phyloP scores from a whole-genome alignment of 495 filamentous ascomycete genomes.

The Aspergillus nanangensis region DNA sequence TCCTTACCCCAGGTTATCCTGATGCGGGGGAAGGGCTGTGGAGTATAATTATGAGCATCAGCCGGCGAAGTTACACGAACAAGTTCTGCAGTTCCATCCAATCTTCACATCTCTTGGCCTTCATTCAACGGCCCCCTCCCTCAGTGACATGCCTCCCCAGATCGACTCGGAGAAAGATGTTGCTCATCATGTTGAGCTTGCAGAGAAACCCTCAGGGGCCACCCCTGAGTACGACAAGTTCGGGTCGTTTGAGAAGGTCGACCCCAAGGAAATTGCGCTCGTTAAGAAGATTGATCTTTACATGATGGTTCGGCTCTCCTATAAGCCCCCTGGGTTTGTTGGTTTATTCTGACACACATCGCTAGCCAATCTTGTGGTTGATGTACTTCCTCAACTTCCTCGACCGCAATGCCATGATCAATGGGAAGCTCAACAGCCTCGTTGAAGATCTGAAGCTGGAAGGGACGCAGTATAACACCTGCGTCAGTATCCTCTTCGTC shows the following conservation, averaged over 20 bases:
- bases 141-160: too few species aligned
- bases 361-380: slow-evolving; percentile 33
- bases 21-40: too few species aligned
- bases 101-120: too few species aligned
- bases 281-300: slow-evolving; percentile 44
- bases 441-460: slow-evolving; percentile 37
- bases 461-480: slow-evolving; percentile 47
- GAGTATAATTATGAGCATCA: too few species aligned
- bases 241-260: slow-evolving; percentile 5
- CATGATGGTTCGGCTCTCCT: slow-evolving; percentile 27
- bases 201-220: neutral
- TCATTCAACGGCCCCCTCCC: too few species aligned
- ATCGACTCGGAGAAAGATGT: slow-evolving; percentile 7
- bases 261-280: slow-evolving; percentile 17
- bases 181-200: slow-evolving; percentile 5
- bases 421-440: slow-evolving; percentile 33
- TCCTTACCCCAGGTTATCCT: too few species aligned
- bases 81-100: too few species aligned
- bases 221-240: slow-evolving; percentile 8
- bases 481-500: slow-evolving; percentile 53
- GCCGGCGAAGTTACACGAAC: too few species aligned
- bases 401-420: slow-evolving; percentile 39
- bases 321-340: neutral
- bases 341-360: slow-evolving; percentile 1
- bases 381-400: slow-evolving; percentile 51